Evolutionary conservation across 202 grass and related monocot species (phyloP).

Genomic region (Tripidium arundinaceum): DNA sequence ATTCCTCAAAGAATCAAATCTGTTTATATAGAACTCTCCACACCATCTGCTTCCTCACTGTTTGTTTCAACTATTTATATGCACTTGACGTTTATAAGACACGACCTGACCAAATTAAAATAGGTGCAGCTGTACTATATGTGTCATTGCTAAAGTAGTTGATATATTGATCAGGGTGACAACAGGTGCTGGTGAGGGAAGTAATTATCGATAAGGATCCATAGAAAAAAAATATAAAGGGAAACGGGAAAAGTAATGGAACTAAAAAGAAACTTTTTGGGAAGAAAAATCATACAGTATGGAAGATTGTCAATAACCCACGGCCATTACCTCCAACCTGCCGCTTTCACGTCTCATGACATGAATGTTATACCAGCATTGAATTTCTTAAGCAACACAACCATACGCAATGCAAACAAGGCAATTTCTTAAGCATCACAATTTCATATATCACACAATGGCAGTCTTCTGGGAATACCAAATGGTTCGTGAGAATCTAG

Average conservation of each 20-base stretch:
- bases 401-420: slow-evolving; percentile 6
- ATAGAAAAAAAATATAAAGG: background rate
- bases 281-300: background rate
- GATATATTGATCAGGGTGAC: background rate
- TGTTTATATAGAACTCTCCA: background rate
- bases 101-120: background rate
- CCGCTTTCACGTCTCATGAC: background rate
- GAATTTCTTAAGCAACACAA: background rate
- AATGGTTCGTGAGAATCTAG: slow-evolving; percentile 3
- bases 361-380: background rate
- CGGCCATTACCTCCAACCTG: background rate
- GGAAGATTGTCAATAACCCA: background rate
- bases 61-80: background rate
- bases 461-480: slow-evolving; percentile 15
- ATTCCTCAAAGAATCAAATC: background rate
- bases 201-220: background rate
- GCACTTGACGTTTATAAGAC: background rate
- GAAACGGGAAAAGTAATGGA: background rate
- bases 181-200: background rate
- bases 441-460: slow-evolving; percentile 4
- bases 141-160: background rate
- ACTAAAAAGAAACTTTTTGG: background rate
- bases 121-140: background rate
- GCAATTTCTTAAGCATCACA: slow-evolving; percentile 6
- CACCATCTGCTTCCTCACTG: background rate